phyloP scores from a whole-genome alignment of 2,329 filamentous ascomycete species.

The Pyrenochaeta sp. region DNA sequence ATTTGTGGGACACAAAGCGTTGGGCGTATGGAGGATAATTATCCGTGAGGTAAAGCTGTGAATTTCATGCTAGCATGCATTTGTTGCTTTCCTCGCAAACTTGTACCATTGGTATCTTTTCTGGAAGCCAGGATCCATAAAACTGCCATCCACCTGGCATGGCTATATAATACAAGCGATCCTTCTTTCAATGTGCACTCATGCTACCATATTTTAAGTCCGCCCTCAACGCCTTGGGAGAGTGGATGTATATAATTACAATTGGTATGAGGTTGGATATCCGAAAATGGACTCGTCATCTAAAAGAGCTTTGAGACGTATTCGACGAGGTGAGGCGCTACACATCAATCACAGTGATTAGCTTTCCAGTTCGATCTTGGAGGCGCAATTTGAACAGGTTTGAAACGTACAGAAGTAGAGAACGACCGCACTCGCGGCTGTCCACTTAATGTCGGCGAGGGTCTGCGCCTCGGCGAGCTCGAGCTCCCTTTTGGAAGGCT shows the following conservation, averaged over 20 bases:
- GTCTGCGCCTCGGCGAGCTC: conserved; percentile 69
- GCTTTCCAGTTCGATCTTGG: background rate
- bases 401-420: conserved; percentile 80
- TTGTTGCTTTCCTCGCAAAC: background rate
- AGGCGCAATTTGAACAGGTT: too few species aligned
- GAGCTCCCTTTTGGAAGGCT: conserved; percentile 74
- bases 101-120: too few species aligned
- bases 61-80: too few species aligned
- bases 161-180: conserved; percentile 10
- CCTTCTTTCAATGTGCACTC: conserved; percentile 4
- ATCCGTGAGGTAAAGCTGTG: too few species aligned
- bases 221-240: conserved; percentile 5
- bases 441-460: conserved; percentile 70
- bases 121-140: too few species aligned
- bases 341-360: background rate
- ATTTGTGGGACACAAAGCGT: conserved; percentile 22
- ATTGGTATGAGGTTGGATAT: too few species aligned
- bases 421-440: conserved; percentile 69
- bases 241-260: conserved; percentile 3
- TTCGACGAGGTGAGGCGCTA: conserved; percentile 65
- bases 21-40: conserved; percentile 8
- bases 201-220: conserved; percentile 5
- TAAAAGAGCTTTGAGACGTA: conserved; percentile 61
- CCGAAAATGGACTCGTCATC: conserved; percentile 9
- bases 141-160: conserved; percentile 1